These are phyloP conservation scores for Austroboletus eburneus DNA, from an alignment of 768 basidiomycete species.

Conservation along the genomic window DNA sequence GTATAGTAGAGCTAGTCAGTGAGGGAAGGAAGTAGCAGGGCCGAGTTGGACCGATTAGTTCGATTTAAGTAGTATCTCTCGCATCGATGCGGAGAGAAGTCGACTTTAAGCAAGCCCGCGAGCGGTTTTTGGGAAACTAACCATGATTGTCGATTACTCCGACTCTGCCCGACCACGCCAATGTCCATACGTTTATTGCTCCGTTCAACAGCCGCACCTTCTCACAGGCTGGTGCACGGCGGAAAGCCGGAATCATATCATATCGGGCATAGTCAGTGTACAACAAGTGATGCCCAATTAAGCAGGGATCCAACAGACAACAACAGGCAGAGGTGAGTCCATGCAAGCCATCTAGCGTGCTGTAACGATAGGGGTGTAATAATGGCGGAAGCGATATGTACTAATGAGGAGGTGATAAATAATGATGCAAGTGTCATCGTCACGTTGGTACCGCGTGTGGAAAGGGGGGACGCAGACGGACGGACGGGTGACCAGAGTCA, in stretches of 20 bases:
- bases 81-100: not conserved
- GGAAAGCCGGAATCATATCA: not conserved
- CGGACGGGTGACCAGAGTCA: slow-evolving; percentile 31
- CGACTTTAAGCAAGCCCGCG: not conserved
- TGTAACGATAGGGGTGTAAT: not conserved
- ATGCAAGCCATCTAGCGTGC: slow-evolving; percentile 13
- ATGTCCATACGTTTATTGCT: too few species aligned
- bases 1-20: not conserved
- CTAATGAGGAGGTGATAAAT: slow-evolving; percentile 25
- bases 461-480: slow-evolving; percentile 1
- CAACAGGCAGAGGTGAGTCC: not conserved
- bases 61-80: too few species aligned
- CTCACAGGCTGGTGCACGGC: not conserved
- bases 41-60: not conserved
- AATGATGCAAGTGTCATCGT: slow-evolving; percentile 21
- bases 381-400: slow-evolving; percentile 13
- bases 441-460: slow-evolving; percentile 15
- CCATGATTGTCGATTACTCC: not conserved
- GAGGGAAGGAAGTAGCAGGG: not conserved
- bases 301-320: slow-evolving; percentile 15
- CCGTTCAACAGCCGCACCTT: not conserved
- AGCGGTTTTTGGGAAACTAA: too few species aligned
- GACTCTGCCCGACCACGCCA: slow-evolving; percentile 6
- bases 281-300: slow-evolving; percentile 17
- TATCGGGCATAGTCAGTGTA: not conserved